A percentile compares a stretch with the other conserved stretches of the same genome.
Evolutionary conservation across 805 yeast genomes (phyloP).

Genomic region (Ogataea saltuana): DNA sequence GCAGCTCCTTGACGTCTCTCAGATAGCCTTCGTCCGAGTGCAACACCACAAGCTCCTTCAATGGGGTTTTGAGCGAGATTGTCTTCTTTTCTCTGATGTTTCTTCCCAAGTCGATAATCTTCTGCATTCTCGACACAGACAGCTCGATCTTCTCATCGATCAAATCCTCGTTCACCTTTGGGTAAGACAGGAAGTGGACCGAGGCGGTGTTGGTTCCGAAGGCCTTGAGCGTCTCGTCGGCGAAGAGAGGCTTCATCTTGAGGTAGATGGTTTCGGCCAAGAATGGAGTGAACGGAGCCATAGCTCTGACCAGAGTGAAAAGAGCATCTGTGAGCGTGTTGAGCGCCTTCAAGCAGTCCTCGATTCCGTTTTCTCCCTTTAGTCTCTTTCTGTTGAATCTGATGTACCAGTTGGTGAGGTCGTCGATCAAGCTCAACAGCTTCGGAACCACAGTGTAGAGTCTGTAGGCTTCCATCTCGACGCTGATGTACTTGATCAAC

Average conservation of each 20-base stretch:
- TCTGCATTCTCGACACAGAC: constrained; percentile 94
- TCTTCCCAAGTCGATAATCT: constrained; percentile 94
- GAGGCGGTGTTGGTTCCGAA: constrained; percentile 68
- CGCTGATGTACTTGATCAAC: constrained; percentile 78
- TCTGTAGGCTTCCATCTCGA: constrained; percentile 87
- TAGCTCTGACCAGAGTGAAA: constrained; percentile 85
- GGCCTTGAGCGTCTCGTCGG: constrained; percentile 53
- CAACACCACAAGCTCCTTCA: constrained; percentile 81
- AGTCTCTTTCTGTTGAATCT: constrained; percentile 97
- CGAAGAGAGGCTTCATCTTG: constrained; percentile 62
- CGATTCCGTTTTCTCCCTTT: constrained; percentile 88
- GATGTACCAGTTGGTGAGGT: constrained; percentile 97
- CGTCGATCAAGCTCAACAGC: constrained; percentile 83
- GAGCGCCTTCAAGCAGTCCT: constrained; percentile 82
- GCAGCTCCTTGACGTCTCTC: constrained; percentile 73
- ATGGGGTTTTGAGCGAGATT: constrained; percentile 92
- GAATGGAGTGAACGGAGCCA: constrained; percentile 99
- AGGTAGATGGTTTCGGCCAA: constrained; percentile 87
- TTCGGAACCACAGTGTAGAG: constrained; percentile 96
- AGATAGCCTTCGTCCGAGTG: constrained; percentile 77
- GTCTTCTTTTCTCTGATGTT: constrained; percentile 94
- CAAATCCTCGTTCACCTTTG: constrained; percentile 75
- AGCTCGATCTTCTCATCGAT: constrained; percentile 81
- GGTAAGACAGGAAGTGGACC: constrained; percentile 93
- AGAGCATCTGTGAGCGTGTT: constrained; percentile 90